Conservation (phyloP, 2,329 filamentous ascomycete genomes). For the Neonectria sp. region DNA sequence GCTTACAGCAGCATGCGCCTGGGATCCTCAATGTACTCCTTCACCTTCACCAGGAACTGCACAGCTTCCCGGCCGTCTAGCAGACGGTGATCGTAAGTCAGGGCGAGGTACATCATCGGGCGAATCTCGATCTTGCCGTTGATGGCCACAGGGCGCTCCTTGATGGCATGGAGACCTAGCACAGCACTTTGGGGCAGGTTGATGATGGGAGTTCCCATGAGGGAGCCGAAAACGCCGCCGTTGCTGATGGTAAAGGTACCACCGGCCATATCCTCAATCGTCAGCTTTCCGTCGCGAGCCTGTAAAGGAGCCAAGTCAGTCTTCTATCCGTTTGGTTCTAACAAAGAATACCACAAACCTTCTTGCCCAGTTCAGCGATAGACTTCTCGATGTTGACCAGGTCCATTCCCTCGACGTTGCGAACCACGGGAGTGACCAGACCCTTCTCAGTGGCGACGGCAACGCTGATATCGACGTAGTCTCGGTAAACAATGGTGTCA, state of each 20-base stretch:
- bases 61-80: slow-evolving; percentile 96
- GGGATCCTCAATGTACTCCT: slow-evolving; percentile 98
- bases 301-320: slow-evolving; percentile 26
- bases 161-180: slow-evolving; percentile 94
- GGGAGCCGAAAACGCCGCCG: slow-evolving; percentile 94
- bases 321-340: neutral
- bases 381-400: slow-evolving; percentile 90
- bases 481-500: slow-evolving; percentile 97
- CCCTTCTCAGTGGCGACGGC: slow-evolving; percentile 98
- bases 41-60: slow-evolving; percentile 96
- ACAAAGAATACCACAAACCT: slow-evolving; percentile 69
- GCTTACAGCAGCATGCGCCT: slow-evolving; percentile 84
- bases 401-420: slow-evolving; percentile 91
- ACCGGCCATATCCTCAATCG: slow-evolving; percentile 99
- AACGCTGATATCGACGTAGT: slow-evolving; percentile 98
- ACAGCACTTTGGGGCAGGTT: slow-evolving; percentile 96
- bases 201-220: slow-evolving; percentile 99
- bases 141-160: slow-evolving; percentile 90
- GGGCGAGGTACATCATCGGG: slow-evolving; percentile 99
- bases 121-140: slow-evolving; percentile 96
- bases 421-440: slow-evolving; percentile 94
- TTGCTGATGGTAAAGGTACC: slow-evolving; percentile 99
- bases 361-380: slow-evolving; percentile 95
- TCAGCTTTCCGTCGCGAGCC: slow-evolving; percentile 96
- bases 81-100: slow-evolving; percentile 97